Percentiles rank a stretch among this genome's conserved stretches.
Evolutionary conservation across 139 green algal genomes (phyloP).

Genomic region (Chlorella sp.): DNA sequence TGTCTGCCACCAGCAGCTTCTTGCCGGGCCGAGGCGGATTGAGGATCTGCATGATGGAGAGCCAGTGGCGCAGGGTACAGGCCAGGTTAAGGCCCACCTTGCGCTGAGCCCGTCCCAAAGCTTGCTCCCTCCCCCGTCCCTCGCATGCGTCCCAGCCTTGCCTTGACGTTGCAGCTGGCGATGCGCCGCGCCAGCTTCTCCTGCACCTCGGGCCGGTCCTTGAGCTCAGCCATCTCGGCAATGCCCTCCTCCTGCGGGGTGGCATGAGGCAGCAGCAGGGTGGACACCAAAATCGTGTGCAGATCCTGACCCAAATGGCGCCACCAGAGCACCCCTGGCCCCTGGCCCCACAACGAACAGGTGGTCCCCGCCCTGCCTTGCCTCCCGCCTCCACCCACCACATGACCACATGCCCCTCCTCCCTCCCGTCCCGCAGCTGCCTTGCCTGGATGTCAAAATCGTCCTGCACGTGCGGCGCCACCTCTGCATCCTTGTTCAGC

Average conservation of each 20-base stretch:
- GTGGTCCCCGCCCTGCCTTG: too few relatives aligned
- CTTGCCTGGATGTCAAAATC: slow-evolving; percentile 79
- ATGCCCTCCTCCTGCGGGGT: slow-evolving; percentile 51
- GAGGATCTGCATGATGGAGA: slow-evolving; percentile 56
- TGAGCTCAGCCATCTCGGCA: slow-evolving; percentile 27
- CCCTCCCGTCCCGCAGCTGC: not conserved
- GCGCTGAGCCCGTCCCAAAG: too few relatives aligned
- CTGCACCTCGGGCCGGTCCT: slow-evolving; percentile 51
- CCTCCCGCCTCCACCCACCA: too few relatives aligned
- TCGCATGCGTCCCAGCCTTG: slow-evolving; percentile 42
- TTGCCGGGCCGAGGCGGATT: slow-evolving; percentile 84
- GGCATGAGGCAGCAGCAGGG: not conserved
- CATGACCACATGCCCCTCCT: too few relatives aligned
- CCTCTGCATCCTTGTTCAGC: slow-evolving; percentile 53
- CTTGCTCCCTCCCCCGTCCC: too few relatives aligned
- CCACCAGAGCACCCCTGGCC: too few relatives aligned
- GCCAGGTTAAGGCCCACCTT: too few relatives aligned
- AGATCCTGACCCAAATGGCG: too few relatives aligned
- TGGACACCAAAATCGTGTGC: not conserved
- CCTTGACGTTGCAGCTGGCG: slow-evolving; percentile 18
- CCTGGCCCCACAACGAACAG: too few relatives aligned
- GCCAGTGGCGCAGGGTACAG: not conserved
- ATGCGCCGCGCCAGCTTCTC: slow-evolving; percentile 72
- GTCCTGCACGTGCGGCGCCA: slow-evolving; percentile 83
- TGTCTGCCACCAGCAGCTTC: slow-evolving; percentile 94